Base-by-base conservation (phyloP, 371 early-diverging fungal species). In the Caulochytrium protostelioides region DNA sequence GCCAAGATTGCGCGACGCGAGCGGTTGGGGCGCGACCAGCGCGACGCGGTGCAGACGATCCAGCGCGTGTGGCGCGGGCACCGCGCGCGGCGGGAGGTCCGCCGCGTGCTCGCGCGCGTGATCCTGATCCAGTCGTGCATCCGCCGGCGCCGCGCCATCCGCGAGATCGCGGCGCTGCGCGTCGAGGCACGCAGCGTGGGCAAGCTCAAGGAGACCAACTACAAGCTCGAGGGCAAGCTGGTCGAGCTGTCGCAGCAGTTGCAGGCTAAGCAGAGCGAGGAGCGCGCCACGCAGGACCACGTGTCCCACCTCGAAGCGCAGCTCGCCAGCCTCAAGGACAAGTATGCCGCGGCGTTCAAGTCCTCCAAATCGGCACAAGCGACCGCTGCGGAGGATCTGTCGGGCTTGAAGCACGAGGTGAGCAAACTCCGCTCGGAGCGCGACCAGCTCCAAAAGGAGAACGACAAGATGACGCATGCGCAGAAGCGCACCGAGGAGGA, bases 201-300 rank as follows among this genome's bases (percentile, higher is more conserved):
- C 29, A 89, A 86, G 47, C 68, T 87, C 49, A 79, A 85, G 52
- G 84, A 89, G 48, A 68, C 77, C 10, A 82, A 87, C 4, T 78
- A 79, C 55, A 74, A 77, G 53, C 64, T 97, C 6, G 94, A 97
- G 52, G 80, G 72, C 61, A 94, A 89, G 65, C 79, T 97, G 33
- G 74, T 94, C 34, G 84, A 80, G 54, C 62, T 94, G 39, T 85
- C 89, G n/a, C 83, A 81, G 55, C 59, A 55, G 27, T 50, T 90
- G 37, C 72, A 69, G 5, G 56, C 59, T 38, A 66, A 75, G 38
- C 65, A 68, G 31, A 68, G 73, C 36, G 83, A 82, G 46, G 72
- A 69, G 56, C 63, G 65, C 24, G 48, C 52, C 15, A 46, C 79
- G 19, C 48, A 51, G 35, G 42, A 57, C 22, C 65, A 66, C 33